A percentile compares a stretch with the other conserved stretches of the same genome.
Conservation (phyloP, 192 early-diverging fungal genomes). For the Linnemannia zychae region DNA sequence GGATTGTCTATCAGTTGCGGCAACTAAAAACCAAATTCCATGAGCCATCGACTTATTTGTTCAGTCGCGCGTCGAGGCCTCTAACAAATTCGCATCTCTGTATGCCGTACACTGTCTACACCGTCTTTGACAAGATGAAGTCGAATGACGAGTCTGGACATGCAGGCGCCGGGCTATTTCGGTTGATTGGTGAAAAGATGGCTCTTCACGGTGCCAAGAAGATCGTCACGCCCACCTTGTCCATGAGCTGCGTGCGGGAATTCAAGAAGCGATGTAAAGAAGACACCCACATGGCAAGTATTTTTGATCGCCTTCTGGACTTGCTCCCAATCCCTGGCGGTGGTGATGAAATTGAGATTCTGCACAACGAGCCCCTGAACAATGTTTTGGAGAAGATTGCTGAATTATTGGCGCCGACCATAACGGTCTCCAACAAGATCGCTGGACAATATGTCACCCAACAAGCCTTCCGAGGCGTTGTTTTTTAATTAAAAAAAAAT, state of each 20-base stretch:
- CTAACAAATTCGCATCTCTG: not conserved
- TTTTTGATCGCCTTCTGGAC: constrained; percentile 1
- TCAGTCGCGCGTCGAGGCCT: not conserved
- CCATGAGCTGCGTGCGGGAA: not conserved
- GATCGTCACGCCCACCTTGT: constrained; percentile 12
- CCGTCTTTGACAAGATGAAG: constrained; percentile 18
- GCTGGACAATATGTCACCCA: not conserved
- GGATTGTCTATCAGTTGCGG: constrained; percentile 13
- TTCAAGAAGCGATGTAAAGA: constrained; percentile 11
- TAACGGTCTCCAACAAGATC: constrained; percentile 8
- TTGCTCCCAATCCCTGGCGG: not conserved
- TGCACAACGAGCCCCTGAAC: constrained; percentile 4
- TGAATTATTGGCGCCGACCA: not conserved
- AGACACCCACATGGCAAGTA: not conserved
- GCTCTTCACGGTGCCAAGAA: constrained; percentile 4
- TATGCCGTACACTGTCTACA: constrained; percentile 17
- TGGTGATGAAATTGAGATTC: constrained; percentile 6
- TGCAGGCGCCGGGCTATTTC: not conserved
- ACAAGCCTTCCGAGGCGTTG: constrained; percentile 9
- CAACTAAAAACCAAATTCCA: constrained; percentile 13
- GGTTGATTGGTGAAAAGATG: constrained; percentile 12
- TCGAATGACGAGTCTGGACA: constrained; percentile 13
- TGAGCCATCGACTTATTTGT: not conserved
- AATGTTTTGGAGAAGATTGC: constrained; percentile 5
- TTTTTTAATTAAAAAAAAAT: not conserved